These are phyloP conservation scores for Emiliania huxleyi DNA, from an alignment of 78 protist genomes.

Conservation along the genomic window DNA sequence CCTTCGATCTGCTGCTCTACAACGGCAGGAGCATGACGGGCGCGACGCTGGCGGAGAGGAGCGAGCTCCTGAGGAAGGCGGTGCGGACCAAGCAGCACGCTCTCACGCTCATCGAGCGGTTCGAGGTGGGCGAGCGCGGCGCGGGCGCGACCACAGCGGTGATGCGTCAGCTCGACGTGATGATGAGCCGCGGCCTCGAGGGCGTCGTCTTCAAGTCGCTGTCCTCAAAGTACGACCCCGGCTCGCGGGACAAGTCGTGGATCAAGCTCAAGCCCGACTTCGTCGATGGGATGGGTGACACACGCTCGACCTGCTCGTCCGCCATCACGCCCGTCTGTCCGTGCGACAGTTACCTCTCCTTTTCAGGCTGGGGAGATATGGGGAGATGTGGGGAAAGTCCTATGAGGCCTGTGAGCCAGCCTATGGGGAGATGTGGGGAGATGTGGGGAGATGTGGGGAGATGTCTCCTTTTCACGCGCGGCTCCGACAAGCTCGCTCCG, in stretches of 20 bases:
- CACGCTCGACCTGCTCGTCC: neutral
- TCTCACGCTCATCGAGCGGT: neutral
- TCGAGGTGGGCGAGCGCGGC: too few relatives aligned
- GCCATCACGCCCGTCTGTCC: neutral
- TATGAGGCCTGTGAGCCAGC: too few relatives aligned
- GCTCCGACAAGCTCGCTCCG: neutral
- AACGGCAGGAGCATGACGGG: neutral
- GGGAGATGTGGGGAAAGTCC: too few relatives aligned
- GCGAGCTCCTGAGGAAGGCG: neutral
- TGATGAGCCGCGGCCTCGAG: neutral
- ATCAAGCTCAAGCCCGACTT: slow-evolving; percentile 11
- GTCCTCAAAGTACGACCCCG: neutral
- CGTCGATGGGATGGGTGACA: neutral
- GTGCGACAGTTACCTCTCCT: too few relatives aligned
- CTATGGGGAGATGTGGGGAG: too few relatives aligned
- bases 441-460: too few relatives aligned
- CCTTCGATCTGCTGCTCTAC: neutral
- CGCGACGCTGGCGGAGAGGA: neutral
- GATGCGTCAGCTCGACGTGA: neutral
- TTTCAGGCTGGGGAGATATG: too few relatives aligned
- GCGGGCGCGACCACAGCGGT: too few relatives aligned
- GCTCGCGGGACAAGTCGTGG: neutral
- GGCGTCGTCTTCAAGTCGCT: neutral
- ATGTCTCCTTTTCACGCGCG: neutral
- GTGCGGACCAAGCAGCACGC: neutral